Base-by-base conservation (phyloP, 1,139 yeast species). In the Suhomyces guaymorum region DNA sequence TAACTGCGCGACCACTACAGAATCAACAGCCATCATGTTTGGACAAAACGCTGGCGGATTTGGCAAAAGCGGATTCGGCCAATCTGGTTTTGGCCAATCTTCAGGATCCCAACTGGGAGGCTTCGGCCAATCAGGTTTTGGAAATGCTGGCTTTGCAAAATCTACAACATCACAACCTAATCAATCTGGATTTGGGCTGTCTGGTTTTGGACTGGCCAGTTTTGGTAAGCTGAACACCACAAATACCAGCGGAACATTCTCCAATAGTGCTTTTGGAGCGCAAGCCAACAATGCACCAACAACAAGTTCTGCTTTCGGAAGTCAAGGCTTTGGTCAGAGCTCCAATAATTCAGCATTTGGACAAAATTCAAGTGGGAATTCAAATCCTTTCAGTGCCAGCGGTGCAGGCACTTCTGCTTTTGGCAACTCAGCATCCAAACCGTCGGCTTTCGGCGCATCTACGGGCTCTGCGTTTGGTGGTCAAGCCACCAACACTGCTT, bases 91-190 rank as follows among this genome's bases (percentile, higher is more conserved):
- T 32, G 37, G 44, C n/a, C n/a, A n/a, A 15, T 13, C 26, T 26
- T 11, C 30, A 25, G 50, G 50, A 4, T 15, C 20, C 25, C 29
- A 33, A 6, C 47, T 10, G 39, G 35, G 33, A 28, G 28, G 32
- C 7, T 39, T 43, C 31, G 44, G 44, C 11, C 37, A 23, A 18
- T 14, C 35, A 12, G 57, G 52, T 5, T 53, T 56, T 46, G 61
- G 55, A 11, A 32, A 33, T 24, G 26, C 48, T 12, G 43, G 46
- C 8, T 42, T 46, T 12, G 25, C 9, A n/a, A 23, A 23, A 12
- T 24, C 23, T n/a, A 6, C 19, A 17, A 14, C 32, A 7, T 7
- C n/a, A 7, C 23, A 20, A 29, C 14, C 32, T 33, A 33, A 10
- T 19, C 36, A 7, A 26, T 28, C 12, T 38, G 25, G 29, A 13